A percentile compares a stretch with the other conserved stretches of the same genome.
Conservation (phyloP, 345 rosid species). For the Rhizophora mangle region DNA sequence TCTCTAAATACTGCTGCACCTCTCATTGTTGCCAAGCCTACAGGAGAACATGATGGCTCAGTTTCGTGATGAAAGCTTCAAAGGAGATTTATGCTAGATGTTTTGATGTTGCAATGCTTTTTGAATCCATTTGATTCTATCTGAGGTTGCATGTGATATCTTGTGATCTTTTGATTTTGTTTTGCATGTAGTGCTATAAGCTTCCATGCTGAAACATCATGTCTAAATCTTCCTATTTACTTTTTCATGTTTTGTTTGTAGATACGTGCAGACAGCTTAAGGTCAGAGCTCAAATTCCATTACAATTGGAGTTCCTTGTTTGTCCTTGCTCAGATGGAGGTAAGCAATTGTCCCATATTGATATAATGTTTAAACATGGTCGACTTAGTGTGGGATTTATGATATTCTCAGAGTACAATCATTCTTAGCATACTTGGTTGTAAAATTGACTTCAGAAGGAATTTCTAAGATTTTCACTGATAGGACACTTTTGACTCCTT, state of each 20-base stretch:
- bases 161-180: neutral
- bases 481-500: no score
- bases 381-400: no score
- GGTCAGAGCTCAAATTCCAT: neutral
- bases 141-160: neutral
- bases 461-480: no score
- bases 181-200: neutral
- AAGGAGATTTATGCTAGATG: slow-evolving; percentile 58
- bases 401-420: no score
- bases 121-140: neutral
- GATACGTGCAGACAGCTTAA: neutral
- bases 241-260: neutral
- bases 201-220: neutral
- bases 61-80: slow-evolving; percentile 62
- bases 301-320: neutral
- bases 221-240: neutral
- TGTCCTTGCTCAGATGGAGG: neutral
- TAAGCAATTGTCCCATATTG: neutral
- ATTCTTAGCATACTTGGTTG: no score
- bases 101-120: neutral
- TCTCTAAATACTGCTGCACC: neutral
- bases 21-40: slow-evolving; percentile 33
- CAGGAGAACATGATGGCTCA: slow-evolving; percentile 53
- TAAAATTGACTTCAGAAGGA: no score
- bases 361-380: neutral